Conservation (phyloP, 495 filamentous ascomycete species). For the Acidiella bohemica region DNA sequence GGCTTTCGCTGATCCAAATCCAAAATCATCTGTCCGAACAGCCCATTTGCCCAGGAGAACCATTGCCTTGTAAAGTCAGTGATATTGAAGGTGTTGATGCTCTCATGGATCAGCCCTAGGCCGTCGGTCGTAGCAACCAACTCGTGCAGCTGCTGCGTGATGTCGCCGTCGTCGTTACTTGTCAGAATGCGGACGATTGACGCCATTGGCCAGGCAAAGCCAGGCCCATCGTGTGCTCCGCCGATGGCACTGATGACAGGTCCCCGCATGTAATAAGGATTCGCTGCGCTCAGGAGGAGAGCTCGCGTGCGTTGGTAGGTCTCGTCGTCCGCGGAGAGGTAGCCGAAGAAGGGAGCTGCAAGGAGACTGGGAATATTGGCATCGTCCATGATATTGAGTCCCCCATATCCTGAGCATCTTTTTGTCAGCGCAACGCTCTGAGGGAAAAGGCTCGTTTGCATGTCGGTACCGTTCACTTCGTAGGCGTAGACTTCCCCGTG, state of each 20-base stretch:
- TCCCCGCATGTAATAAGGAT: slow-evolving; percentile 46
- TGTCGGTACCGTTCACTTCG: slow-evolving; percentile 51
- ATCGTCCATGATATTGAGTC: slow-evolving; percentile 45
- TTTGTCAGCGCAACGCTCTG: too few relatives aligned
- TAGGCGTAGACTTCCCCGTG: slow-evolving; percentile 44
- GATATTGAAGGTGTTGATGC: slow-evolving; percentile 39
- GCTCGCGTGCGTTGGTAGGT: slow-evolving; percentile 40
- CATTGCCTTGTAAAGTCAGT: slow-evolving; percentile 27
- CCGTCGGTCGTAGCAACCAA: slow-evolving; percentile 41
- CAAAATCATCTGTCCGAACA: slow-evolving; percentile 54
- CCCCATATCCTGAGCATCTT: too few relatives aligned
- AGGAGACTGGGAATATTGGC: slow-evolving; percentile 48
- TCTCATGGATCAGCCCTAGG: slow-evolving; percentile 49
- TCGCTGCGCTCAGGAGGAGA: slow-evolving; percentile 36
- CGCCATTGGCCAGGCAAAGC: slow-evolving; percentile 46
- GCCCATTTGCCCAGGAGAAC: slow-evolving; percentile 58
- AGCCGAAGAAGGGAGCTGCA: slow-evolving; percentile 40
- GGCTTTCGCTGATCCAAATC: slow-evolving; percentile 40
- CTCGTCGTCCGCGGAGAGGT: slow-evolving; percentile 30
- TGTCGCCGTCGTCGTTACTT: slow-evolving; percentile 40
- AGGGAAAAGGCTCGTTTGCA: too few relatives aligned
- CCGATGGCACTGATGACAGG: slow-evolving; percentile 41
- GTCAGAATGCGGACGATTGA: slow-evolving; percentile 44
- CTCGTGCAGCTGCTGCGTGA: slow-evolving; percentile 32
- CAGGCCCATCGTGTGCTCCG: slow-evolving; percentile 43